Conservation (phyloP, 495 filamentous ascomycete genomes). For the Tuber magnatum region DNA sequence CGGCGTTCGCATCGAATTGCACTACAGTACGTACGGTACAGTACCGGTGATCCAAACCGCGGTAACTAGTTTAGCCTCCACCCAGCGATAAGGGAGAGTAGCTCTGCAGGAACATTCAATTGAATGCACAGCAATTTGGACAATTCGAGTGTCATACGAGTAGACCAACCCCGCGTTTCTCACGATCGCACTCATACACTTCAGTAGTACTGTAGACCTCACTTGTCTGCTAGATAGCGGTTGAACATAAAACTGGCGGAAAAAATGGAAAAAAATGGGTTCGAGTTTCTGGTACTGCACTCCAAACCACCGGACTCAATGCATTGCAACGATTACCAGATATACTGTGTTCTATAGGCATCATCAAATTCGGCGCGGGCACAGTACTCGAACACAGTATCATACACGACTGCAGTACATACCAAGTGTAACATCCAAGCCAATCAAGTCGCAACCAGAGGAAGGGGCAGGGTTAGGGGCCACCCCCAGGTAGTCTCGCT, state of each 20-base stretch:
- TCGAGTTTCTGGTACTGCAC: not conserved
- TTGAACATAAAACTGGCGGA: not conserved
- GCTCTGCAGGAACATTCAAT: not conserved
- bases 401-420: no score
- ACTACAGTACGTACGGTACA: no score
- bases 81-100: not conserved
- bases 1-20: not conserved
- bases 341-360: not conserved
- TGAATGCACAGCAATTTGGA: not conserved
- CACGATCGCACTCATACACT: not conserved
- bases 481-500: not conserved
- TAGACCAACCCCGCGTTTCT: not conserved
- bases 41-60: no score
- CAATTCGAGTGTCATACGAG: not conserved
- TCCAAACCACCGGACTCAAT: not conserved
- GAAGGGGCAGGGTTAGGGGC: not conserved
- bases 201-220: not conserved
- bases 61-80: not conserved
- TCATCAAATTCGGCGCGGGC: not conserved
- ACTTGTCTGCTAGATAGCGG: not conserved
- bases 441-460: not conserved
- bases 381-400: not conserved
- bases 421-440: not conserved
- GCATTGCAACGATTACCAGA: not conserved
- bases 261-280: not conserved